Evolutionary conservation across 139 green algal genomes (phyloP).

Genomic region (Micractinium sp.): DNA sequence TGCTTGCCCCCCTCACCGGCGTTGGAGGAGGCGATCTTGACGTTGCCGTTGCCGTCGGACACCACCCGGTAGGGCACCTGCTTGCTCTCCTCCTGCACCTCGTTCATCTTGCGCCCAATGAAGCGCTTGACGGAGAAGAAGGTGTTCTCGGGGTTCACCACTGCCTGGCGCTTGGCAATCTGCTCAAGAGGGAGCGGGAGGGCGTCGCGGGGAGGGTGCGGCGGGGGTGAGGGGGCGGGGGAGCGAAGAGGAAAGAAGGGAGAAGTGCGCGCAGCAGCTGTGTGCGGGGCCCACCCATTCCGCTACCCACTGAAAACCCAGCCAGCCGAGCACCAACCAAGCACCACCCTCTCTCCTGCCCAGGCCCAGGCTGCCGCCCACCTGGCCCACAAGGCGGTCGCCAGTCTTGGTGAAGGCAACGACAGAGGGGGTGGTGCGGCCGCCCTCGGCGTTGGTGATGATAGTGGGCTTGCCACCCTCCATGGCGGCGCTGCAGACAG

Average conservation of each 20-base stretch:
- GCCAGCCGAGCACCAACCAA: too few relatives aligned
- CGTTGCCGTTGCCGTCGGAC: constrained; percentile 86
- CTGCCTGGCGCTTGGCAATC: constrained; percentile 98
- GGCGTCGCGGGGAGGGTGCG: too few relatives aligned
- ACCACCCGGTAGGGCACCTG: constrained; percentile 88
- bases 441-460: constrained; percentile 97
- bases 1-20: constrained; percentile 33
- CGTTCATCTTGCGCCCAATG: constrained; percentile 92
- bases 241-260: background rate
- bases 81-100: constrained; percentile 93
- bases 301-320: too few relatives aligned
- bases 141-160: constrained; percentile 99
- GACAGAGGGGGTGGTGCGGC: constrained; percentile 96
- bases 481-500: constrained; percentile 73
- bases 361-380: constrained; percentile 19
- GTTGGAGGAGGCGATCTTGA: constrained; percentile 95
- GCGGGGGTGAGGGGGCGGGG: too few relatives aligned
- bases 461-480: constrained; percentile 96
- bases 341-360: background rate
- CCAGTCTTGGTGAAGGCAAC: constrained; percentile 96
- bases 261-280: too few relatives aligned
- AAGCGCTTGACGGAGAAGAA: constrained; percentile 99
- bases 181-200: constrained; percentile 53
- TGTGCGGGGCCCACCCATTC: too few relatives aligned
- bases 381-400: constrained; percentile 96